Evolutionary conservation across 371 early-diverging fungal genomes (phyloP).

Genomic region (Mortierella sp.): DNA sequence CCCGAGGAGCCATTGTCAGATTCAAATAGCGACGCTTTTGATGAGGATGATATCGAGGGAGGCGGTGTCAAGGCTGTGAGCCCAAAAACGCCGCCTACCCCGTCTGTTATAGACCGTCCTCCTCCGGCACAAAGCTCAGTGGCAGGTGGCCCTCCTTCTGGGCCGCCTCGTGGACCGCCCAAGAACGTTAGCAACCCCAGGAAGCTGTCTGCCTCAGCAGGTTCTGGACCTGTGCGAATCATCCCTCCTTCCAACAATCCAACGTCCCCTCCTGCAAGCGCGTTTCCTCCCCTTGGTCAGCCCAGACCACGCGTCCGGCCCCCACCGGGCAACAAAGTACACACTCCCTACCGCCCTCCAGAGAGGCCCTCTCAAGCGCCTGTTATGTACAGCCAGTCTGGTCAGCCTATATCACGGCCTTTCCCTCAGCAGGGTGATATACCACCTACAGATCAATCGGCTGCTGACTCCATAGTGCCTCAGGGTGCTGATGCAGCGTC

Average conservation of each 20-base stretch:
- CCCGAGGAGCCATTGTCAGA: conserved; percentile 40
- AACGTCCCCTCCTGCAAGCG: conserved; percentile 45
- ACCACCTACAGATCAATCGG: conserved; percentile 2
- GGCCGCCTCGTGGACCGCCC: conserved; percentile 47
- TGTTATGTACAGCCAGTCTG: conserved; percentile 47
- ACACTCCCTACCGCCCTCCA: conserved; percentile 49
- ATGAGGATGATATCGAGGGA: conserved; percentile 44
- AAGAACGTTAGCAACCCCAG: conserved; percentile 9
- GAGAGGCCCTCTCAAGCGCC: conserved; percentile 54
- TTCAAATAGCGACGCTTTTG: conserved; percentile 13
- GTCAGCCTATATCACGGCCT: conserved; percentile 40
- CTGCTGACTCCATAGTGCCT: conserved; percentile 24
- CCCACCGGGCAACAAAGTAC: conserved; percentile 42
- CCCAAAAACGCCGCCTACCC: conserved; percentile 2
- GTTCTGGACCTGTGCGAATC: conserved; percentile 33
- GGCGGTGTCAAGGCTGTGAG: conserved; percentile 8
- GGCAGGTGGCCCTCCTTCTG: conserved; percentile 39
- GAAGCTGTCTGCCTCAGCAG: conserved; percentile 20
- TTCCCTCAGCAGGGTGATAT: conserved; percentile 23
- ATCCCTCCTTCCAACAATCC: conserved; percentile 42
- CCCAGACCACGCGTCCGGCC: conserved; percentile 38
- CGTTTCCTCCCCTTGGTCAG: conserved; percentile 32
- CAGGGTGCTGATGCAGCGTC: conserved; percentile 41
- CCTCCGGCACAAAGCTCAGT: neutral
- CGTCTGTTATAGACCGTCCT: conserved; percentile 5